These are phyloP conservation scores for Entomortierella lignicola DNA, from an alignment of 192 early-diverging fungal species.

Conservation along the genomic window DNA sequence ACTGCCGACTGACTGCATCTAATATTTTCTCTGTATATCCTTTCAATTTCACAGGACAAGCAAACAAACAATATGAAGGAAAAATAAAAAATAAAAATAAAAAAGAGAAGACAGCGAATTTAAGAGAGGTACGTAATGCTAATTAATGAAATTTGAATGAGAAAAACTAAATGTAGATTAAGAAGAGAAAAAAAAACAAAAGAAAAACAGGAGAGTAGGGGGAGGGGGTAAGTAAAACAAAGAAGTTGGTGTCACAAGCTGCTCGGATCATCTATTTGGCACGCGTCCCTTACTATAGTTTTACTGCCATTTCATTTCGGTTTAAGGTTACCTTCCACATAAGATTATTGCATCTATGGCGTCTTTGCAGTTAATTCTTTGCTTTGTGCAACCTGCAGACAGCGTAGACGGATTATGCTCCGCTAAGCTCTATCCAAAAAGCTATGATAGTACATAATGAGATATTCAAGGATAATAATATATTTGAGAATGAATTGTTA, in stretches of 20 bases:
- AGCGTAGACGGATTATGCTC: too few relatives aligned
- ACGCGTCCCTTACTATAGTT: conserved; percentile 17
- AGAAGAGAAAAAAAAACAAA: not conserved
- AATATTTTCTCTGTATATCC: not conserved
- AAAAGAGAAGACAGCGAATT: too few relatives aligned
- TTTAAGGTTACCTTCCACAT: not conserved
- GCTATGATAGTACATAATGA: too few relatives aligned
- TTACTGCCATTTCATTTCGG: too few relatives aligned
- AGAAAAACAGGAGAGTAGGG: not conserved
- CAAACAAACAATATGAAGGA: not conserved
- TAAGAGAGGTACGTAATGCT: too few relatives aligned
- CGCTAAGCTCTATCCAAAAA: too few relatives aligned
- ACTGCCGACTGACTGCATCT: conserved; percentile 59
- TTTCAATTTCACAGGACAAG: not conserved
- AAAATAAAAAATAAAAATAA: not conserved
- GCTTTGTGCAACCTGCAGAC: too few relatives aligned
- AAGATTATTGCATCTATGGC: not conserved
- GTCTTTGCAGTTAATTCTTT: too few relatives aligned
- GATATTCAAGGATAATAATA: too few relatives aligned
- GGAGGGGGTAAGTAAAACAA: not conserved
- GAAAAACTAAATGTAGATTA: not conserved
- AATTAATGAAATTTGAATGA: too few relatives aligned
- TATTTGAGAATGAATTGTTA: too few relatives aligned
- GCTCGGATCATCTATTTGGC: conserved; percentile 9
- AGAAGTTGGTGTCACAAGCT: conserved; percentile 8